Evolutionary conservation across 1,284 basidiomycete species (phyloP).

Genomic region (Pascua guehoae): DNA sequence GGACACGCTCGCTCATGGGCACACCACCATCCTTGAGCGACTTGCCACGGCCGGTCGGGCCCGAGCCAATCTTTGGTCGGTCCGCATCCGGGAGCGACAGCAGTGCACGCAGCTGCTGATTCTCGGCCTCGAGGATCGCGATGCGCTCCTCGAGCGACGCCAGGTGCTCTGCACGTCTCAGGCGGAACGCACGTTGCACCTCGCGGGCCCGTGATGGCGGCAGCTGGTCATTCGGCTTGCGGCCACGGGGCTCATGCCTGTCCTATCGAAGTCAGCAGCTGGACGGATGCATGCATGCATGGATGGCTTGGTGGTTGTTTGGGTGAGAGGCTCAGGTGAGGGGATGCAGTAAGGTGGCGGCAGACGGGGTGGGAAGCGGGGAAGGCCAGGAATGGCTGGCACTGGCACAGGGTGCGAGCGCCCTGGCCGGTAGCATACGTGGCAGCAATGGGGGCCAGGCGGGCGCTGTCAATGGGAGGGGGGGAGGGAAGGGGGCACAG

Average conservation of each 20-base stretch:
- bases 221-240: constrained; percentile 85
- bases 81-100: constrained; percentile 65
- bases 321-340: too few relatives aligned
- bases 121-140: constrained; percentile 78
- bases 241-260: constrained; percentile 59
- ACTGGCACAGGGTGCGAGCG: too few relatives aligned
- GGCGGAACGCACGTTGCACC: constrained; percentile 87
- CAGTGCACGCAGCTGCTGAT: constrained; percentile 67
- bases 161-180: constrained; percentile 81
- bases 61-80: constrained; percentile 45
- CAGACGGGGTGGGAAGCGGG: too few relatives aligned
- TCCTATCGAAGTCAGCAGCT: constrained; percentile 21
- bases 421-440: too few relatives aligned
- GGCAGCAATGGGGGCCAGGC: too few relatives aligned
- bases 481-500: too few relatives aligned
- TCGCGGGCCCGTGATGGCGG: constrained; percentile 87
- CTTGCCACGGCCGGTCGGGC: constrained; percentile 50
- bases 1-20: constrained; percentile 49
- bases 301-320: too few relatives aligned
- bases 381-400: too few relatives aligned
- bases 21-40: constrained; percentile 48
- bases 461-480: too few relatives aligned
- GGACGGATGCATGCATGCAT: too few relatives aligned
- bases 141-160: constrained; percentile 78
- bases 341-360: too few relatives aligned